Evolutionary conservation across 2,329 filamentous ascomycete species (phyloP).

Genomic region (Sclerotinia nivalis): DNA sequence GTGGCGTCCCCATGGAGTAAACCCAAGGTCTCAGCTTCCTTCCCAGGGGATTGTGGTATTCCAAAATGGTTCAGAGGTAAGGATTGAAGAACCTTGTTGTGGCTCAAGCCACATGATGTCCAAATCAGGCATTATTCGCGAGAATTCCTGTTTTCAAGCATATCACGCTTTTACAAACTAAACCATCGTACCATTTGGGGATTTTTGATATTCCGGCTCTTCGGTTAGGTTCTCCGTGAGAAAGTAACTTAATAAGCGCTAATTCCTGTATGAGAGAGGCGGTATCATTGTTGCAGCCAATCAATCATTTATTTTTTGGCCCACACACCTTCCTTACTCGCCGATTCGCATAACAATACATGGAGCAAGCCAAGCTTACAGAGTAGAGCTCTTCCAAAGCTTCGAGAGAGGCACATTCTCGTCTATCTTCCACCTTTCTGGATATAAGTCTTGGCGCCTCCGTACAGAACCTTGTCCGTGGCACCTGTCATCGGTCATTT

Average conservation of each 20-base stretch:
- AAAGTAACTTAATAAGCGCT: conserved; percentile 21
- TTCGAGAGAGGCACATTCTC: conserved; percentile 7
- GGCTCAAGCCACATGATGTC: conserved; percentile 20
- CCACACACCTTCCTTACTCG: conserved; percentile 3
- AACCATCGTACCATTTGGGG: conserved; percentile 1
- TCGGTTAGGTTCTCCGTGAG: conserved; percentile 22
- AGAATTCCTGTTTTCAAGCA: conserved; percentile 14
- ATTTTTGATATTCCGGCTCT: conserved; percentile 20
- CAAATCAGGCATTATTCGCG: conserved; percentile 15
- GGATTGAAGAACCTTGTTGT: conserved; percentile 1
- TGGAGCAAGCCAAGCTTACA: not conserved
- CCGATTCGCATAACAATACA: conserved; percentile 7
- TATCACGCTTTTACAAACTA: conserved; percentile 1
- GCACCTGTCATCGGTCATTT: conserved; percentile 20
- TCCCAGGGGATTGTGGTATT: not conserved
- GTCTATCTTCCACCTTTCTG: not conserved
- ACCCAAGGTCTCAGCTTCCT: not conserved
- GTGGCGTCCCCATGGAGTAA: conserved; percentile 8
- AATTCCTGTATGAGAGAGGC: conserved; percentile 16
- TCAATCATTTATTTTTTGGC: not conserved
- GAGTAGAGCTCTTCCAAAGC: not conserved
- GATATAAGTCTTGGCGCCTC: conserved; percentile 3
- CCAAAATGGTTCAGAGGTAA: not conserved
- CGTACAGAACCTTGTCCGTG: conserved; percentile 5
- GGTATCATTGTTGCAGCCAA: conserved; percentile 7